Base-by-base conservation (phyloP, 2,329 filamentous ascomycete genomes). In the Myriosclerotinia scirpicola region DNA sequence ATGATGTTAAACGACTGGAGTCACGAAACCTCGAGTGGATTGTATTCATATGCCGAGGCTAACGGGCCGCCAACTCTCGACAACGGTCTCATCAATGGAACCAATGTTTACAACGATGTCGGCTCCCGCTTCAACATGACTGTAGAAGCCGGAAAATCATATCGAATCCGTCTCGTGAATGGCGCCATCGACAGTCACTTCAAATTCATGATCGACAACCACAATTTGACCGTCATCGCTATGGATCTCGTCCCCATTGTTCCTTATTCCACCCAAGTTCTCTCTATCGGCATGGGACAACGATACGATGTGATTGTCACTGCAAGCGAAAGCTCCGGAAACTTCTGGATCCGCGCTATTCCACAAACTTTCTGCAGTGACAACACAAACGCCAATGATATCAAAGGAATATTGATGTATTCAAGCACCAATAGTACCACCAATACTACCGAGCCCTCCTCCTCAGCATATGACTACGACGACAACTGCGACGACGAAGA, bases 141-240 rank as follows among this genome's bases (percentile, higher is more conserved):
- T 0, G 79, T 83, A 61, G 72, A 71, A 2, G 67, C 76, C 0
- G 79, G 79, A 15, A 77, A 74, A 6, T 78, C 76, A 2, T 81
- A 82, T 66, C 78, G 80, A 17, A 67, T 84, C 40, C 74, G 82
- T 2, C 70, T 84, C 3, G 73, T 84, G 56, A 83, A 83, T 69
- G 76, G 73, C 64, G 59, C 68, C 71, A 75, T 85, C 8, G 69
- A 70, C 30, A 77, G 75, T 0, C 69, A 73, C 8, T 85, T 84
- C 78, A 81, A 82, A 5, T 73, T 80, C 5, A 73, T 80, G 1
- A 78, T 77, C 30, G 81, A 85, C 60, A 81, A 81, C 3, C 73
- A 82, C 64, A 87, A 82, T 6, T 71, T 85, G 1, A 88, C 87
- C 0, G 84, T 83, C 8, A 80, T 91, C 56, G 87, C 87, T 77